Conservation (phyloP, 2,329 filamentous ascomycete genomes). For the Alternaria sp. region DNA sequence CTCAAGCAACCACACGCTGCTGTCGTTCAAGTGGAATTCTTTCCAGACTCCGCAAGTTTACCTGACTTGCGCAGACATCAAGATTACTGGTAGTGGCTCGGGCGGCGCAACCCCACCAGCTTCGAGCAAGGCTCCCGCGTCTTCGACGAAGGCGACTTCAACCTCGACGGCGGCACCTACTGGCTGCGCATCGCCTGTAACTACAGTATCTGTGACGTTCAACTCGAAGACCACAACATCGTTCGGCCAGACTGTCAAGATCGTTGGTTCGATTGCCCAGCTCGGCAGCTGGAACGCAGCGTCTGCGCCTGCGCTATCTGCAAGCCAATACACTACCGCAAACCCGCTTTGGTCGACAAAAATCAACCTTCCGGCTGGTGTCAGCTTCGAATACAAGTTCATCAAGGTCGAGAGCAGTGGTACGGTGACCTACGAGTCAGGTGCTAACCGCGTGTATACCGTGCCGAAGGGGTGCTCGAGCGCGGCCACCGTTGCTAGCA, state of each 20-base stretch:
- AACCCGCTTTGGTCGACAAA: constrained; percentile 56
- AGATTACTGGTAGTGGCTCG: constrained; percentile 30
- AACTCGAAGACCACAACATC: constrained; percentile 56
- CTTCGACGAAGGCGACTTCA: constrained; percentile 14
- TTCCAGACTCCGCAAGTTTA: constrained; percentile 46
- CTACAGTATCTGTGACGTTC: constrained; percentile 51
- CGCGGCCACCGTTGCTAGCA: constrained; percentile 21
- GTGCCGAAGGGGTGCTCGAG: constrained; percentile 32
- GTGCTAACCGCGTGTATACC: constrained; percentile 51
- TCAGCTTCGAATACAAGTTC: constrained; percentile 56
- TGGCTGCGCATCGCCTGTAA: constrained; percentile 34
- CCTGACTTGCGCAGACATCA: constrained; percentile 42
- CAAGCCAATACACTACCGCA: constrained; percentile 51
- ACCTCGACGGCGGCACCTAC: constrained; percentile 19
- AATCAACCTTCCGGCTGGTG: constrained; percentile 51
- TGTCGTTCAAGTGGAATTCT: constrained; percentile 43
- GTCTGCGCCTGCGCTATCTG: constrained; percentile 50
- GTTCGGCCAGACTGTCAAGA: constrained; percentile 57
- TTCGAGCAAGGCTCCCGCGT: constrained; percentile 21
- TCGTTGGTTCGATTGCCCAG: constrained; percentile 53
- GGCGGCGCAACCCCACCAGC: constrained; percentile 18
- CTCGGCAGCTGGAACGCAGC: constrained; percentile 55
- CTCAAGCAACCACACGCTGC: constrained; percentile 38
- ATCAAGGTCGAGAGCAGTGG: constrained; percentile 54
- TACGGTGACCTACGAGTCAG: constrained; percentile 55